Evolutionary conservation across 176 grass and related monocot species (phyloP).

Genomic region (Avena eriantha): DNA sequence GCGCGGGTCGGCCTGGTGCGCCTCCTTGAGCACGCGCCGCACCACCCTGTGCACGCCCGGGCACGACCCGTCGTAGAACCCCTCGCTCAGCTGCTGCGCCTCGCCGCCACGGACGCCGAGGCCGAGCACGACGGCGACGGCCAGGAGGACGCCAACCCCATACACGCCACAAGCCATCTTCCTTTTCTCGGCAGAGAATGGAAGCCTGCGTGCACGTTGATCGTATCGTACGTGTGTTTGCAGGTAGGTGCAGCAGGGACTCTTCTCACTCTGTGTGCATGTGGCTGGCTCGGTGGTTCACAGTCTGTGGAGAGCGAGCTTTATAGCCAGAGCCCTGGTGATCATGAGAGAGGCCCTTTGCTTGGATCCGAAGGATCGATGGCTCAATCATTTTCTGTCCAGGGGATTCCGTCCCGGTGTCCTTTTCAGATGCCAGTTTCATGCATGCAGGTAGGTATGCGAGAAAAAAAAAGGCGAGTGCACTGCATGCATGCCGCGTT

Average conservation of each 20-base stretch:
- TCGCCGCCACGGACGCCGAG: constrained; percentile 3
- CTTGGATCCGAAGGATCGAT: constrained; percentile 47
- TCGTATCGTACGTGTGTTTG: background rate
- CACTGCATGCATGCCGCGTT: background rate
- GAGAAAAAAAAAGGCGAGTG: background rate
- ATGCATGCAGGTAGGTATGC: background rate
- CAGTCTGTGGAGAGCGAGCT: background rate
- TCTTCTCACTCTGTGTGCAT: background rate
- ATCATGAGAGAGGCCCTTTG: constrained; percentile 29
- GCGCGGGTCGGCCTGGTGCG: constrained; percentile 59
- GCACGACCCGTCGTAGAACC: constrained; percentile 68
- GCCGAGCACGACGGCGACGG: background rate
- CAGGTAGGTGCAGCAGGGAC: background rate
- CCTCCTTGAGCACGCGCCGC: constrained; percentile 52
- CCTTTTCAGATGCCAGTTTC: constrained; percentile 28
- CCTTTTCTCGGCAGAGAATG: no score
- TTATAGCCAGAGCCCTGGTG: background rate
- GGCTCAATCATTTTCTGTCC: background rate
- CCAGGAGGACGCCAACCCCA: constrained; percentile 6
- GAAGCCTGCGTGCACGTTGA: background rate
- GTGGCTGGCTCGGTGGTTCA: background rate
- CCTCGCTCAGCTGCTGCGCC: constrained; percentile 55
- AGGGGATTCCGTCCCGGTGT: constrained; percentile 1
- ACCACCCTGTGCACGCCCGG: constrained; percentile 60
- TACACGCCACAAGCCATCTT: background rate